Conservation (phyloP, 805 yeast species). For the Kodamaea kaohsiungensis region DNA sequence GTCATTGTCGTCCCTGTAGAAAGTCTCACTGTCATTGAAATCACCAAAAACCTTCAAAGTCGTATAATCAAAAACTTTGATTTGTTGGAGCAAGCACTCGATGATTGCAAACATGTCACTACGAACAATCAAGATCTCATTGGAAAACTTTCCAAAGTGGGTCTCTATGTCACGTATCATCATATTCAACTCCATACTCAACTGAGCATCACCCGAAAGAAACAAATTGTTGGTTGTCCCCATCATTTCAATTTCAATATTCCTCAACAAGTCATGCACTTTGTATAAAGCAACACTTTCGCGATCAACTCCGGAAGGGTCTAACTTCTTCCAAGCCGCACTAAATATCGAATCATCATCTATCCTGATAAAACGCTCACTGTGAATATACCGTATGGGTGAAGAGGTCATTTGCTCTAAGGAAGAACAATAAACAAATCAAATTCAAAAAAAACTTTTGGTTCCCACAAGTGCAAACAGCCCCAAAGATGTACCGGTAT, state of each 20-base stretch:
- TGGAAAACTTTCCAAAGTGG: constrained; percentile 6
- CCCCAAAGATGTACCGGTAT: not conserved
- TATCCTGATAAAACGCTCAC: constrained; percentile 1
- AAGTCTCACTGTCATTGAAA: constrained; percentile 9
- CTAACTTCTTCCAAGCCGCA: constrained; percentile 10
- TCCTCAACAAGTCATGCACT: constrained; percentile 9
- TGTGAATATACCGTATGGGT: constrained; percentile 2
- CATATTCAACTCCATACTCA: constrained; percentile 6
- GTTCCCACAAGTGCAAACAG: not conserved
- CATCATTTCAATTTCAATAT: constrained; percentile 11
- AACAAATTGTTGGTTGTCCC: constrained; percentile 5
- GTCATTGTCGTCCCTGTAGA: constrained; percentile 9
- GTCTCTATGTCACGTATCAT: constrained; percentile 10
- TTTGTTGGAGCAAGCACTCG: constrained; percentile 16
- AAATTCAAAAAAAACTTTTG: not conserved
- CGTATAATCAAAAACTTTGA: constrained; percentile 19
- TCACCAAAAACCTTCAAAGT: constrained; percentile 17
- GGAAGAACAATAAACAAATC: not conserved
- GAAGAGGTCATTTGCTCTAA: not conserved
- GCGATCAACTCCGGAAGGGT: not conserved
- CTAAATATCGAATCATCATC: constrained; percentile 11
- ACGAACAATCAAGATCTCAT: constrained; percentile 10
- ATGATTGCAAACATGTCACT: constrained; percentile 17
- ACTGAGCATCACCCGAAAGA: constrained; percentile 8
- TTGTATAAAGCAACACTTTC: constrained; percentile 4